Base-by-base conservation (phyloP, 2,329 filamentous ascomycete genomes). In the Trichoderma sp. region DNA sequence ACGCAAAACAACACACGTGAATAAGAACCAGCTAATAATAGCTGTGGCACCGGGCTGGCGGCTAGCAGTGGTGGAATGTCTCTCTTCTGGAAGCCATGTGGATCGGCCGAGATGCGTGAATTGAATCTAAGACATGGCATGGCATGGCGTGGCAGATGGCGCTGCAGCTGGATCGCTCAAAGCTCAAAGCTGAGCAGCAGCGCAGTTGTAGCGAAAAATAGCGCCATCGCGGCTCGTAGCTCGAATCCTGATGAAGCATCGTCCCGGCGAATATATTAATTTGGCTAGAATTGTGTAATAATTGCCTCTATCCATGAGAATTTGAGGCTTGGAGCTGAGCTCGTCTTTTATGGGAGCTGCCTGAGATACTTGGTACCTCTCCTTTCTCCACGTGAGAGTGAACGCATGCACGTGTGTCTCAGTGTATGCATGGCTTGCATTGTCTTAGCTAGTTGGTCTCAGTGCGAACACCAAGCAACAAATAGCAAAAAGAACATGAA, bases 301-400 rank as follows among this genome's bases (percentile, higher is more conserved):
- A 24, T 62, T 43, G 60, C 60, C 60, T 7, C 3, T 14, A 28
- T 62, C 32, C 32, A 26, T 36, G 28, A 8, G 15, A 47, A 24
- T 43, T 30, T 67, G 47, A 21, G 51, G 64, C 64, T 57, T 57
- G 64, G 15, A 67, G 63, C 63, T 57, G 63, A 57, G 62, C 36
- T 15, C 1, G 36, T n/a, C 36, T 43, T n/a, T 43, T 7, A 11
- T 26, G 26, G 26, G 26, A 26, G 32, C 15, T 18, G 36, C 15
- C 15, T 7, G 36, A 18, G 15, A 43, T 39, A 14, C 12, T 5
- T 36, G 34, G 39, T 30, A 21, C 21, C 8, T 8, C 7, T 32
- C 24, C 63, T 4, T 26, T 4, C n/a, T 36, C 28, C 64, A 67
- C 64, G 64, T 67, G 64, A 67, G 64, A 34, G 30, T 8, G 11